phyloP scores from a whole-genome alignment of 495 filamentous ascomycete species.

The Xylaria grammica region DNA sequence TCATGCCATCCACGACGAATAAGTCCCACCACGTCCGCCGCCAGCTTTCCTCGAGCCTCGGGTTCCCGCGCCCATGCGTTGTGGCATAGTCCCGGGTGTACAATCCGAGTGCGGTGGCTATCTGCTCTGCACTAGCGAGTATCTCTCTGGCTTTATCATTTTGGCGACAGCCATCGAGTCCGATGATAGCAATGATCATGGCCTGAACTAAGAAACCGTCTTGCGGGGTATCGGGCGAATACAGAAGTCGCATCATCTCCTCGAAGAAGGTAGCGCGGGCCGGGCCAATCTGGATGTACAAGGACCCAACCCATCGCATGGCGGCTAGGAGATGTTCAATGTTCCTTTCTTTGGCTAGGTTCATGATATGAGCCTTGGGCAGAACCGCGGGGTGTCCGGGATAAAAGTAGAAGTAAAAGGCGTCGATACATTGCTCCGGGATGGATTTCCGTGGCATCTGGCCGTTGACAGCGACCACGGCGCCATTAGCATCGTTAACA shows the following conservation, averaged over 20 bases:
- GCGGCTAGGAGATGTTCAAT: conserved; percentile 58
- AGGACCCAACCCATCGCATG: conserved; percentile 72
- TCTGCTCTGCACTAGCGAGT: conserved; percentile 66
- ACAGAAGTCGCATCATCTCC: conserved; percentile 60
- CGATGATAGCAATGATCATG: conserved; percentile 75
- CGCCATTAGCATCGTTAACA: conserved; percentile 38
- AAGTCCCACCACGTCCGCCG: conserved; percentile 93
- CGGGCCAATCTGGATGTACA: conserved; percentile 59
- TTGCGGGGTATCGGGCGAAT: conserved; percentile 53
- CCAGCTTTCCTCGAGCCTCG: conserved; percentile 70
- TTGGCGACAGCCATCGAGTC: conserved; percentile 76
- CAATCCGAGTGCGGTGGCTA: conserved; percentile 77
- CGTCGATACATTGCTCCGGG: conserved; percentile 57
- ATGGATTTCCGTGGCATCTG: conserved; percentile 42
- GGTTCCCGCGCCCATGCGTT: conserved; percentile 51
- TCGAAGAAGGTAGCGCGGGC: conserved; percentile 59
- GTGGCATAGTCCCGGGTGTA: conserved; percentile 62
- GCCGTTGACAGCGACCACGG: conserved; percentile 32
- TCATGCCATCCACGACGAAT: conserved; percentile 76
- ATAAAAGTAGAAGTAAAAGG: conserved; percentile 70
- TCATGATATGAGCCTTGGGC: conserved; percentile 52
- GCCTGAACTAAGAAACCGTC: conserved; percentile 79
- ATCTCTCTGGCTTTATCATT: conserved; percentile 68
- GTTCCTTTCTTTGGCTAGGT: conserved; percentile 49
- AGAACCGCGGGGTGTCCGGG: conserved; percentile 70